A percentile compares a stretch with the other conserved stretches of the same genome.
phyloP scores from a whole-genome alignment of 2,329 filamentous ascomycete species.

The Lecanicillium sp. region DNA sequence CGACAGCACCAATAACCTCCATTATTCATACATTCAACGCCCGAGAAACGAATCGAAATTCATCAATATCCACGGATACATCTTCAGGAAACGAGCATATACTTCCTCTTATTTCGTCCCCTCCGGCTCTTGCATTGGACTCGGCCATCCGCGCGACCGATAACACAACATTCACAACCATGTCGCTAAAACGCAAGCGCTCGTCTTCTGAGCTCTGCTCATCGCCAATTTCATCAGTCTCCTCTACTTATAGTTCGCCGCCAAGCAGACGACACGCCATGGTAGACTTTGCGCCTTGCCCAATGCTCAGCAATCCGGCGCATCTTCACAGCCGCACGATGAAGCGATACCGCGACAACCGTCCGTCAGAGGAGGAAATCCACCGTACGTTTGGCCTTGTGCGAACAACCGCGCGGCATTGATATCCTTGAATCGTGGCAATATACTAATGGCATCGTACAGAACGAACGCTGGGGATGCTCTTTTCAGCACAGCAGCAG shows the following conservation, averaged over 20 bases:
- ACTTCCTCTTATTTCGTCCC: too few relatives aligned
- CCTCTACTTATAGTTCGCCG: conserved; percentile 34
- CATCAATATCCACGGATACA: too few relatives aligned
- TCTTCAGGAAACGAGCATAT: too few relatives aligned
- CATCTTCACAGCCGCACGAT: conserved; percentile 50
- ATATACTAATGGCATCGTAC: conserved; percentile 11
- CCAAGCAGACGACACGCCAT: conserved; percentile 16
- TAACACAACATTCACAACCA: conserved; percentile 20
- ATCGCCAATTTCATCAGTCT: conserved; percentile 32
- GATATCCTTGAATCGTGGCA: conserved; percentile 4
- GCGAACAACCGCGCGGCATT: background rate
- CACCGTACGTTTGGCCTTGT: conserved; percentile 37
- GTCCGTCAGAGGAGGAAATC: conserved; percentile 48
- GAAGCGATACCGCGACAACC: conserved; percentile 52
- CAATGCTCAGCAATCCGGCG: conserved; percentile 22
- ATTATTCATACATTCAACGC: too few relatives aligned
- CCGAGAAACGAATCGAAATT: too few relatives aligned
- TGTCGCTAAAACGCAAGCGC: conserved; percentile 57
- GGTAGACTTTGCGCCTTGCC: conserved; percentile 22
- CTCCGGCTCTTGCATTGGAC: too few relatives aligned
- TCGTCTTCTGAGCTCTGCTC: conserved; percentile 50
- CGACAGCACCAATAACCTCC: too few relatives aligned
- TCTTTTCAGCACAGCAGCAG: conserved; percentile 20
- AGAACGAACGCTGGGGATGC: conserved; percentile 51
- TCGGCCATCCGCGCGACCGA: too few relatives aligned